A percentile compares a stretch with the other conserved stretches of the same genome.
phyloP scores from a whole-genome alignment of 495 filamentous ascomycete genomes.

The Xylaria bambusicola region DNA sequence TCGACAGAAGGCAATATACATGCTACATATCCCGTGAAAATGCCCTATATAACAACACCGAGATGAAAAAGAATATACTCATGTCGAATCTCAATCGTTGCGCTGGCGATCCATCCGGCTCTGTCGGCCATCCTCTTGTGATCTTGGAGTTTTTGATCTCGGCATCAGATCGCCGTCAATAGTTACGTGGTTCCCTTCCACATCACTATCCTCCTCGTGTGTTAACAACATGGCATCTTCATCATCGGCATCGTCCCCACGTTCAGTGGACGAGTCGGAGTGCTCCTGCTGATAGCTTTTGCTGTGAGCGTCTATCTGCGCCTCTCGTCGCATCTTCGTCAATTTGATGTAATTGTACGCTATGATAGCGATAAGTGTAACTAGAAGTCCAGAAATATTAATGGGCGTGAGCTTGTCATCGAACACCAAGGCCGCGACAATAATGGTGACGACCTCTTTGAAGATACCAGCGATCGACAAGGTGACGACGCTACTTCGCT shows the following conservation, averaged over 20 bases:
- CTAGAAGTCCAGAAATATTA: slow-evolving; percentile 83
- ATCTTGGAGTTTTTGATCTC: slow-evolving; percentile 25
- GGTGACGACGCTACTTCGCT: slow-evolving; percentile 95
- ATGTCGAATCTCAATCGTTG: slow-evolving; percentile 24
- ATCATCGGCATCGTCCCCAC: slow-evolving; percentile 31
- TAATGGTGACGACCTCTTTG: slow-evolving; percentile 98
- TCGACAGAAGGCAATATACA: background rate
- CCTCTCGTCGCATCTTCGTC: slow-evolving; percentile 78
- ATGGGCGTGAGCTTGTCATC: slow-evolving; percentile 85
- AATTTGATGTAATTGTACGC: slow-evolving; percentile 97
- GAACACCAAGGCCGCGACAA: slow-evolving; percentile 84
- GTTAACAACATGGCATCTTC: slow-evolving; percentile 32
- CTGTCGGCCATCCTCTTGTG: slow-evolving; percentile 16
- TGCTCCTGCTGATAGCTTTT: slow-evolving; percentile 28
- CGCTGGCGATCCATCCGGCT: slow-evolving; percentile 30
- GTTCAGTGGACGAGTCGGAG: slow-evolving; percentile 29
- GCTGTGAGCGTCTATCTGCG: slow-evolving; percentile 48
- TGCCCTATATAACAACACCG: background rate
- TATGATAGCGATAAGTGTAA: slow-evolving; percentile 84
- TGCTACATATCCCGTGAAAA: slow-evolving; percentile 10
- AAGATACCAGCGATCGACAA: slow-evolving; percentile 97
- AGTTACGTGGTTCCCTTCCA: slow-evolving; percentile 33
- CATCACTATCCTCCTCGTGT: slow-evolving; percentile 35
- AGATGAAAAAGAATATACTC: slow-evolving; percentile 18
- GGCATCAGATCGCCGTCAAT: slow-evolving; percentile 36